phyloP scores from a whole-genome alignment of 768 basidiomycete genomes.

The Termitomyces sp. region DNA sequence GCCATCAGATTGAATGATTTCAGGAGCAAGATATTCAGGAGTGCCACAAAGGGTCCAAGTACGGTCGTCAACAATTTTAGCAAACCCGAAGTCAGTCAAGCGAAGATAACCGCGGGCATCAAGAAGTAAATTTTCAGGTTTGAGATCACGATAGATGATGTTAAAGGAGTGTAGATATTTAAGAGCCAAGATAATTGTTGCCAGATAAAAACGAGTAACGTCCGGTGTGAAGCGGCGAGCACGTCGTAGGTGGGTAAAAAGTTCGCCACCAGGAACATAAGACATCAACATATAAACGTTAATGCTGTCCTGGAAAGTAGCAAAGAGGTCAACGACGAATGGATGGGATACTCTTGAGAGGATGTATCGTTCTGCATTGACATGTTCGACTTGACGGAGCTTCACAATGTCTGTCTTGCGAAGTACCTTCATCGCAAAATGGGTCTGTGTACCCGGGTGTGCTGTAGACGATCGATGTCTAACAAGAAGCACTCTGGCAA shows the following conservation, averaged over 20 bases:
- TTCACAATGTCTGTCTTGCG: constrained; percentile 82
- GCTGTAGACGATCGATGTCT: constrained; percentile 54
- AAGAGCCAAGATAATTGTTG: constrained; percentile 91
- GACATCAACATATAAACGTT: constrained; percentile 99
- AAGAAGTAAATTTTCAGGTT: constrained; percentile 97
- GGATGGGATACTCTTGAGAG: constrained; percentile 89
- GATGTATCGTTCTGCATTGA: constrained; percentile 93
- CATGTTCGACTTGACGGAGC: constrained; percentile 95
- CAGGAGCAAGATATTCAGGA: constrained; percentile 95
- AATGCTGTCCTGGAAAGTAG: constrained; percentile 90
- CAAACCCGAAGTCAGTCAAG: constrained; percentile 97
- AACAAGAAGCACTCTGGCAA: constrained; percentile 89
- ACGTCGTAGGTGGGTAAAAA: constrained; percentile 93
- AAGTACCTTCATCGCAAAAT: constrained; percentile 88
- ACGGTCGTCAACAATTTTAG: constrained; percentile 95
- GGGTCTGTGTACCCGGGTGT: constrained; percentile 45
- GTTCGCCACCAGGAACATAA: constrained; percentile 93
- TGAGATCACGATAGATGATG: constrained; percentile 97
- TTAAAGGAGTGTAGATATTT: constrained; percentile 94
- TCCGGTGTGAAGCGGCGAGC: constrained; percentile 95
- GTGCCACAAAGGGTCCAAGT: constrained; percentile 98
- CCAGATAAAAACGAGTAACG: constrained; percentile 96
- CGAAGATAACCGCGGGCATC: constrained; percentile 92
- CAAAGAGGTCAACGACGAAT: constrained; percentile 95
- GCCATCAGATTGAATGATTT: constrained; percentile 96